phyloP scores from a whole-genome alignment of 352 stramenopile species.

The Thalassiosira hispida region DNA sequence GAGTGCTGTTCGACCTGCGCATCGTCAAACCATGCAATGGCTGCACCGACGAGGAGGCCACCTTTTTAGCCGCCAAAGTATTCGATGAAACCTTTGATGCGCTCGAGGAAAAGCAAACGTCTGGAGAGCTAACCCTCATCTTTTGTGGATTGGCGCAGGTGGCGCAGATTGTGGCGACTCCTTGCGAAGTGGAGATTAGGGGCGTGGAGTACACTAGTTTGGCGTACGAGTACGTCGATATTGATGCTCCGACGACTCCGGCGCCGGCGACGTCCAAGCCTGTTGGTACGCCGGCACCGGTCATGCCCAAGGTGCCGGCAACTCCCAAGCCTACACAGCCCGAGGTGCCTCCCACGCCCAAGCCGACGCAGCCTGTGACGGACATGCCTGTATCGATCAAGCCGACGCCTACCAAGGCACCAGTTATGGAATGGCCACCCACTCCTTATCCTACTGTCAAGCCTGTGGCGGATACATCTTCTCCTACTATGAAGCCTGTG shows the following conservation, averaged over 20 bases:
- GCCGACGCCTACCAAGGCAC: background rate
- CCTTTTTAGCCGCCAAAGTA: constrained; percentile 28
- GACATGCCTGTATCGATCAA: background rate
- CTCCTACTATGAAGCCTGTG: background rate
- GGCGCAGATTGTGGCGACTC: constrained; percentile 9
- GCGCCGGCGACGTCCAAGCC: background rate
- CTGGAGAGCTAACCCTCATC: constrained; percentile 32
- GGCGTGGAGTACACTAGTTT: constrained; percentile 32
- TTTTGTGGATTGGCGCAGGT: constrained; percentile 45
- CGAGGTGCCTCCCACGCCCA: background rate
- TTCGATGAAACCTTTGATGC: constrained; percentile 46
- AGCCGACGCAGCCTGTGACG: background rate
- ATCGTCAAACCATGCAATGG: constrained; percentile 29
- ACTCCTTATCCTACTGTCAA: constrained; percentile 2
- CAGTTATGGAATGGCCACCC: constrained; percentile 13
- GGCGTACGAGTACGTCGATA: constrained; percentile 4
- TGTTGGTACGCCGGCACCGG: background rate
- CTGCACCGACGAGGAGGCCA: constrained; percentile 30
- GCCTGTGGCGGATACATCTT: background rate
- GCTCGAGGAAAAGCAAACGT: constrained; percentile 26
- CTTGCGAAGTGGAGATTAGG: constrained; percentile 33
- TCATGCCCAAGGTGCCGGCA: background rate
- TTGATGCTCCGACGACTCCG: background rate
- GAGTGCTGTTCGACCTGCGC: constrained; percentile 39
- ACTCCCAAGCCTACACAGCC: background rate